phyloP scores from a whole-genome alignment of 1,284 basidiomycete species.

The Boletus calvinii region DNA sequence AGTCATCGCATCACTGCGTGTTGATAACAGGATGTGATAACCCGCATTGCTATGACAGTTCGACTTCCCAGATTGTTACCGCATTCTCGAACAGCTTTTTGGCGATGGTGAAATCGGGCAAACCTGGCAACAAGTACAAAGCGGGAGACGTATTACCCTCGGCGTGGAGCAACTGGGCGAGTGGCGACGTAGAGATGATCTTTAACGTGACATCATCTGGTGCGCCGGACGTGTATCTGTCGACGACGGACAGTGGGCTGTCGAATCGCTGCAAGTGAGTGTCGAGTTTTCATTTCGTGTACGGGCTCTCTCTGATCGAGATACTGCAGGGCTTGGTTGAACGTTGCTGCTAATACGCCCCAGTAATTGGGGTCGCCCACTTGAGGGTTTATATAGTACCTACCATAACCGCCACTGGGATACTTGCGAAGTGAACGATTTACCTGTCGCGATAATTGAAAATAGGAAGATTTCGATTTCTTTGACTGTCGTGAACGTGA shows the following conservation, averaged over 20 bases:
- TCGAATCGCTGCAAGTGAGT: slow-evolving; percentile 26
- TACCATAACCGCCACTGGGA: too few relatives aligned
- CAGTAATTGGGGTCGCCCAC: slow-evolving; percentile 3
- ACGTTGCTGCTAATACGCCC: slow-evolving; percentile 7
- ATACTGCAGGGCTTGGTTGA: slow-evolving; percentile 15
- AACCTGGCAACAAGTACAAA: slow-evolving; percentile 16
- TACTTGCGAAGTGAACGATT: too few relatives aligned
- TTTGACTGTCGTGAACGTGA: too few relatives aligned
- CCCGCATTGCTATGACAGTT: slow-evolving; percentile 9
- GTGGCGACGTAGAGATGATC: slow-evolving; percentile 8
- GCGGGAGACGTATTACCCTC: slow-evolving; percentile 17
- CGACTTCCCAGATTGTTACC: slow-evolving; percentile 17
- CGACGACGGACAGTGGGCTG: slow-evolving; percentile 12
- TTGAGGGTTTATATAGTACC: neutral
- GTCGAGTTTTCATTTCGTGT: neutral
- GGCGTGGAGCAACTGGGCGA: slow-evolving; percentile 16
- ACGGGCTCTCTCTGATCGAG: slow-evolving; percentile 1
- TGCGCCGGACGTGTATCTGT: slow-evolving; percentile 1
- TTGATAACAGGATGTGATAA: neutral
- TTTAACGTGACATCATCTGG: slow-evolving; percentile 13
- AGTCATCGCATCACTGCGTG: neutral
- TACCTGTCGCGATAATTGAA: too few relatives aligned
- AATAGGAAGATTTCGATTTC: too few relatives aligned
- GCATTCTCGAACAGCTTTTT: slow-evolving; percentile 28
- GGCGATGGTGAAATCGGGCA: slow-evolving; percentile 17